Evolutionary conservation across 495 filamentous ascomycete species (phyloP).

Genomic region (Oidiodendron maius): DNA sequence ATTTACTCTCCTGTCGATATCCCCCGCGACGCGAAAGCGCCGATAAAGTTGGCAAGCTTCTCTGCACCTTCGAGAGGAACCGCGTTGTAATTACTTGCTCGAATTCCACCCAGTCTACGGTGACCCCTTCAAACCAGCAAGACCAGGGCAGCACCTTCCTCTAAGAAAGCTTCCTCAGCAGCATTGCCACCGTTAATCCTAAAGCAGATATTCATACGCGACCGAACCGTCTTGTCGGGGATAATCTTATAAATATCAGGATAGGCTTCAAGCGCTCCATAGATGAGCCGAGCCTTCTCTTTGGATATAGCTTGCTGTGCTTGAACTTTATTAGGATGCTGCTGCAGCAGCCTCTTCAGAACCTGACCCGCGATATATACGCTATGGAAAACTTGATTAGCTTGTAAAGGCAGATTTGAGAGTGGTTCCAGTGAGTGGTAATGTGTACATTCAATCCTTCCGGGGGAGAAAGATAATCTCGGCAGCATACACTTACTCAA

Average conservation of each 20-base stretch:
- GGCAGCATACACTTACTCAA: slow-evolving; percentile 52
- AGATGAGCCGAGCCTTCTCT: slow-evolving; percentile 68
- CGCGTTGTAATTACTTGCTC: slow-evolving; percentile 61
- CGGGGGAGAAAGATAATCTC: no score
- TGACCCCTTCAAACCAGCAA: slow-evolving; percentile 76
- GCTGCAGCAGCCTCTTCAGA: slow-evolving; percentile 57
- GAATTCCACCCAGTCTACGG: slow-evolving; percentile 69
- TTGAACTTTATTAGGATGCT: slow-evolving; percentile 57
- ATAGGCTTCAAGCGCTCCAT: slow-evolving; percentile 66
- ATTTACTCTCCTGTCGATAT: not conserved
- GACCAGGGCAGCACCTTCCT: slow-evolving; percentile 55
- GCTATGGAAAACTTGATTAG: slow-evolving; percentile 18
- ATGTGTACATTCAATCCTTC: no score
- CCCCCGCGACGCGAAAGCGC: slow-evolving; percentile 41
- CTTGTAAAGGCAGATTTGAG: not conserved
- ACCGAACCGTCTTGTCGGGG: slow-evolving; percentile 64
- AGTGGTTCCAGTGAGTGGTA: no score
- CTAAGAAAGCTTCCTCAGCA: slow-evolving; percentile 74
- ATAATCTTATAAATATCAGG: slow-evolving; percentile 48
- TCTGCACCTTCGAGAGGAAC: slow-evolving; percentile 50
- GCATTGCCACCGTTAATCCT: slow-evolving; percentile 41
- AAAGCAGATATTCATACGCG: slow-evolving; percentile 92
- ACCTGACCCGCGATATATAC: slow-evolving; percentile 86
- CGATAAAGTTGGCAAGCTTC: slow-evolving; percentile 53
- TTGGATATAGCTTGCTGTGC: slow-evolving; percentile 63